Evolutionary conservation across 2,329 filamentous ascomycete genomes (phyloP), one percentile per base, ranked within the genome.

Genomic region (Thermomyces lanuginosus): DNA sequence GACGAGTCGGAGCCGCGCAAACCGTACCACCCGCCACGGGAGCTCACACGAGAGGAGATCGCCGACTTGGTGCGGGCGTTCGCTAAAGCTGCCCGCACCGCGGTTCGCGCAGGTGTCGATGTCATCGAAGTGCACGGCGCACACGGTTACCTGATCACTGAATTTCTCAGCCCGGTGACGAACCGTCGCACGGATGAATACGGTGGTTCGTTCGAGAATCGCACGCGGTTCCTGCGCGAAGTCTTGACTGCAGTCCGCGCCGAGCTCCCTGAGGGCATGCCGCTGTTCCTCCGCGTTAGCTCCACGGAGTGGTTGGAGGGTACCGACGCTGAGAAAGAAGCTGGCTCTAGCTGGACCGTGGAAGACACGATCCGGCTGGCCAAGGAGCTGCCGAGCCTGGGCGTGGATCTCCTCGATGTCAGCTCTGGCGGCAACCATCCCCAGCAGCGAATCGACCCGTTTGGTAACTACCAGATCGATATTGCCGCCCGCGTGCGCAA

Each of bases 71-170:
- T 81, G 35, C 47, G 53, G 20, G 63, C 63, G 4, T 86, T 69
- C 49, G 67, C 59, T 4, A 63, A 61, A 5, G 60, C 66, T 3
- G 66, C 70, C 0, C 53, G 55, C 32, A 53, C 72, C 11, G 64
- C 79, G 1, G 56, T 82, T 2, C 56, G 69, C 37, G 74, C 72
- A 3, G 81, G 80, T 0, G 66, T 83, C 27, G 80, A 91, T 45
- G 63, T 72, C 4, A 74, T 89, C 33, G 80, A 89, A 48, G 67
- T 89, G 18, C 80, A 86, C 53, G 67, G 63, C 33, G 80, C 78
- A 0, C 79, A 86, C 44, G 79, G 80, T 1, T 86, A 84, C 43
- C 63, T 89, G 0, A 52, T 84, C 1, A 68, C 75, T 41, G 48
- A 60, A 5, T 86, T 86, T 56, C 35, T 82, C 4, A 73, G 69